Conservation (phyloP, 1,284 basidiomycete genomes). For the Sparassis latifolia region DNA sequence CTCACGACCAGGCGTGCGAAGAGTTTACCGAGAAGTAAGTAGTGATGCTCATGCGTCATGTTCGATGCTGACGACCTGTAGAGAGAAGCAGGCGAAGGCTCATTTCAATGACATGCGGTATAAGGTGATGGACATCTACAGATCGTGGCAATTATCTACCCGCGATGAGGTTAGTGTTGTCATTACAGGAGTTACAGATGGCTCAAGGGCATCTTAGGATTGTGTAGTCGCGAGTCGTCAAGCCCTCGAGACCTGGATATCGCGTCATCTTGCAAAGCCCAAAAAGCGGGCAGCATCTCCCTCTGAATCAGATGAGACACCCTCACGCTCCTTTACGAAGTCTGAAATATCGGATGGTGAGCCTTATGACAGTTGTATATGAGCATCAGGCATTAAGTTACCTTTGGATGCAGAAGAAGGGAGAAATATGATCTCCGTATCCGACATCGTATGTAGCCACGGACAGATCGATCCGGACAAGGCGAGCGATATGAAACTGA, state of each 20-base stretch:
- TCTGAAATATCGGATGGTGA: too few species aligned
- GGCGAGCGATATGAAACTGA: slow-evolving; percentile 57
- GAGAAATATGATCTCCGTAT: slow-evolving; percentile 9
- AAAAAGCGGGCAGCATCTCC: slow-evolving; percentile 7
- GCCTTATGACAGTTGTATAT: too few species aligned
- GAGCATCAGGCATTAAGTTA: neutral
- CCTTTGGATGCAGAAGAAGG: neutral
- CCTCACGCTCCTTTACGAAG: neutral
- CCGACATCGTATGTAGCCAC: slow-evolving; percentile 55
- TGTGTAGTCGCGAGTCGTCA: slow-evolving; percentile 52
- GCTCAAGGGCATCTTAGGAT: slow-evolving; percentile 30
- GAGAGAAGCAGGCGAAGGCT: slow-evolving; percentile 35
- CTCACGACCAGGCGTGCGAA: slow-evolving; percentile 45
- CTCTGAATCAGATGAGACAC: neutral
- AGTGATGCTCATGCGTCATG: neutral
- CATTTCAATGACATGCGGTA: slow-evolving; percentile 44
- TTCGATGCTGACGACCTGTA: slow-evolving; percentile 18
- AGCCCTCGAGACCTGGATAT: slow-evolving; percentile 57
- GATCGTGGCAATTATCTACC: slow-evolving; percentile 49
- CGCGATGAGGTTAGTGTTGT: slow-evolving; percentile 36
- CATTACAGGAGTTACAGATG: neutral
- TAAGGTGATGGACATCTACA: slow-evolving; percentile 56
- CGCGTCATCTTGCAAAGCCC: slow-evolving; percentile 29
- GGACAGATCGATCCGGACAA: slow-evolving; percentile 50
- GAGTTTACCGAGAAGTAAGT: slow-evolving; percentile 45